These are phyloP conservation scores for Aspergillus panamensis DNA, from an alignment of 495 filamentous ascomycete species.

Conservation along the genomic window DNA sequence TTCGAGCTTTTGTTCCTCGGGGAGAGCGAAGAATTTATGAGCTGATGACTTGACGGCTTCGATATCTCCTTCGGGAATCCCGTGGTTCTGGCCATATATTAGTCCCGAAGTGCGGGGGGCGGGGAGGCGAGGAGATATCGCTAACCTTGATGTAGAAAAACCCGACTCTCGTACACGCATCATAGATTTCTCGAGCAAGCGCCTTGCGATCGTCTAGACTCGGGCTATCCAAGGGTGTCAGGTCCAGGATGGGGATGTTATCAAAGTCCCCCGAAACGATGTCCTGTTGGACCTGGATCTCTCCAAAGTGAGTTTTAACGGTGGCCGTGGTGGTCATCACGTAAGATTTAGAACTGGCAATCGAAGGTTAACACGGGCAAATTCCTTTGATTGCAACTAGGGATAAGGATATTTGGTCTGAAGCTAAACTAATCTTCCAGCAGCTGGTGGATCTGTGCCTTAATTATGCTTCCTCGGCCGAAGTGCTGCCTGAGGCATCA, in stretches of 20 bases:
- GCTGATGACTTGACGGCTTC: conserved; percentile 37
- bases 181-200: conserved; percentile 39
- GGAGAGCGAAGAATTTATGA: conserved; percentile 45
- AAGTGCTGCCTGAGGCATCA: too few relatives aligned
- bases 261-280: conserved; percentile 21
- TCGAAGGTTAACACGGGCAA: too few relatives aligned
- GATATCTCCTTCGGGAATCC: conserved; percentile 37
- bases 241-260: conserved; percentile 41
- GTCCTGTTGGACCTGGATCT: conserved; percentile 4
- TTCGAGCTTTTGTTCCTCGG: conserved; percentile 47
- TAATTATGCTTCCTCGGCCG: too few relatives aligned
- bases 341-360: too few relatives aligned
- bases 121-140: background rate
- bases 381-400: too few relatives aligned
- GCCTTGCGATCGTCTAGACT: conserved; percentile 27
- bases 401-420: too few relatives aligned
- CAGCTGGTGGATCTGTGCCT: too few relatives aligned
- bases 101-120: too few relatives aligned
- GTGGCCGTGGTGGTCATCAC: background rate
- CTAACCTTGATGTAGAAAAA: conserved; percentile 54
- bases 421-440: too few relatives aligned
- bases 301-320: conserved; percentile 6
- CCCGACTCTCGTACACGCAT: conserved; percentile 51
- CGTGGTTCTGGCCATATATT: conserved; percentile 26
- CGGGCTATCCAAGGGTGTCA: conserved; percentile 29